Conservation (phyloP, 2,329 filamentous ascomycete genomes). For the Neopestalotiopsis rosae region DNA sequence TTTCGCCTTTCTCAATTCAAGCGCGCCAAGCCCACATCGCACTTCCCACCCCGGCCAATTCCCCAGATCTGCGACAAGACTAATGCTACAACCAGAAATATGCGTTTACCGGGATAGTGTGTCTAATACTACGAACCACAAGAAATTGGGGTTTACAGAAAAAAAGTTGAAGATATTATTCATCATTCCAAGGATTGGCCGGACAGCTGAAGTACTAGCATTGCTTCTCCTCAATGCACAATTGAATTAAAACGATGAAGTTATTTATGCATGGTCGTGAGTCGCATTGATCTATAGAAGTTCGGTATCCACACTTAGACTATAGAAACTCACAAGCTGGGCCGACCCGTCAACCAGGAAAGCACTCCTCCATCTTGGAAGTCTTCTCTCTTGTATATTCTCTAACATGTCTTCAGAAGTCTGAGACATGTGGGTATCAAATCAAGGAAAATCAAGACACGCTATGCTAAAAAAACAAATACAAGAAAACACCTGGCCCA, state of each 20-base stretch:
- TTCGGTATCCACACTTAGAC: not conserved
- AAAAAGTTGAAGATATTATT: no score
- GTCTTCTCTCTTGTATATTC: not conserved
- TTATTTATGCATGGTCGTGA: constrained; percentile 9
- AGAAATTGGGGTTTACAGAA: no score
- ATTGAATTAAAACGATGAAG: not conserved
- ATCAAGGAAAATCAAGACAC: not conserved
- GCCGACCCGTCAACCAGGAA: constrained; percentile 23
- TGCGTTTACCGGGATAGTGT: not conserved
- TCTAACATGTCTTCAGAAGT: not conserved
- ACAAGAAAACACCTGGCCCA: not conserved
- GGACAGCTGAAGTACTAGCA: no score
- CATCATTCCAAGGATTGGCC: no score
- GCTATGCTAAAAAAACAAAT: not conserved
- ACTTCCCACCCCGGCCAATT: not conserved
- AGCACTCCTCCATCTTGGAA: constrained; percentile 16
- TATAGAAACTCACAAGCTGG: constrained; percentile 16
- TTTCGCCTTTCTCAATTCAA: not conserved
- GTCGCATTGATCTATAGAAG: constrained; percentile 13
- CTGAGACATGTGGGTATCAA: constrained; percentile 9
- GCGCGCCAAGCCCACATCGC: not conserved
- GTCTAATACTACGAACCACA: no score
- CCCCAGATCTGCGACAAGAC: not conserved
- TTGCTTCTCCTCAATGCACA: no score
- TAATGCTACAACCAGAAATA: not conserved